phyloP scores from a whole-genome alignment of 2,329 filamentous ascomycete genomes.

The Ampelomyces quisqualis region DNA sequence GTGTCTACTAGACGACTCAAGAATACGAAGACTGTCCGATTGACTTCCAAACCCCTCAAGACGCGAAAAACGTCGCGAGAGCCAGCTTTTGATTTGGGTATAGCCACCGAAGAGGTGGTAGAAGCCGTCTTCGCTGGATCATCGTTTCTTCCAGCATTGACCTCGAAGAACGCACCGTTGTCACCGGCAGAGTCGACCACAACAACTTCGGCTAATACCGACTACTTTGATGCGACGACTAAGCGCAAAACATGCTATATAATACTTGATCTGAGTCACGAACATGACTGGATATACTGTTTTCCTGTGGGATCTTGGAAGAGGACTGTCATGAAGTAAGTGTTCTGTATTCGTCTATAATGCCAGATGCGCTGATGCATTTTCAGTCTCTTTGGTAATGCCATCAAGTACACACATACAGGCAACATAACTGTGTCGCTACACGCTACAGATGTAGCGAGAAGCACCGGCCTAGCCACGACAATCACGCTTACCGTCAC shows the following conservation, averaged over 20 bases:
- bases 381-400: constrained; percentile 35
- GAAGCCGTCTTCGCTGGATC: constrained; percentile 40
- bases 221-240: not conserved
- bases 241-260: constrained; percentile 27
- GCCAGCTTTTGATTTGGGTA: constrained; percentile 21
- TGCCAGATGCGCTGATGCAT: not conserved
- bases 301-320: constrained; percentile 40
- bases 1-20: constrained; percentile 40
- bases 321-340: constrained; percentile 3
- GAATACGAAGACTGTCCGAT: constrained; percentile 26
- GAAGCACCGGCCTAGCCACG: constrained; percentile 7
- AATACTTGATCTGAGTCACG: constrained; percentile 27
- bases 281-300: constrained; percentile 47
- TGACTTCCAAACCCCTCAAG: constrained; percentile 36
- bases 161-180: constrained; percentile 6
- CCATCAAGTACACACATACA: constrained; percentile 38
- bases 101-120: constrained; percentile 26
- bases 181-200: constrained; percentile 7
- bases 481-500: constrained; percentile 40
- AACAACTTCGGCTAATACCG: not conserved
- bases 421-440: constrained; percentile 36
- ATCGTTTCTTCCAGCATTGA: constrained; percentile 20
- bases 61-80: constrained; percentile 13
- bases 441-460: constrained; percentile 8
- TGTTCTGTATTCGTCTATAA: not conserved